Evolutionary conservation across 345 rosid genomes (phyloP).

Genomic region (Murraya paniculata): DNA sequence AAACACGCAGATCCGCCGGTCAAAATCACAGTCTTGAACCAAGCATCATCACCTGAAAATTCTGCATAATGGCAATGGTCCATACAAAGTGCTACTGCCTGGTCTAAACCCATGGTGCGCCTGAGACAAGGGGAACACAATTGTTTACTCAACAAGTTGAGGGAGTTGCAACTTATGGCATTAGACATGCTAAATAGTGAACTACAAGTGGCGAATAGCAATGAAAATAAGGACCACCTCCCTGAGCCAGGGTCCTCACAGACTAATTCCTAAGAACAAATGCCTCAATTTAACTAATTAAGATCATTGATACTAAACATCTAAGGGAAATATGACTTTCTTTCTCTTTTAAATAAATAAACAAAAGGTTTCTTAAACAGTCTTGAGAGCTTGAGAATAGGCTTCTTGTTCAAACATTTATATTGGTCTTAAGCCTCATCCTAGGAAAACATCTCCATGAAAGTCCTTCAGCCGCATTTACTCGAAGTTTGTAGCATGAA

Average conservation of each 20-base stretch:
- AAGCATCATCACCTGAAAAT: constrained; percentile 58
- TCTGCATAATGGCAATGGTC: constrained; percentile 81
- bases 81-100: constrained; percentile 91
- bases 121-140: constrained; percentile 33
- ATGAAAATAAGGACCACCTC: not conserved
- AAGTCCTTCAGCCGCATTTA: not conserved
- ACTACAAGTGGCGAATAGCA: not conserved
- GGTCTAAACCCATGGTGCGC: constrained; percentile 79
- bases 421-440: not conserved
- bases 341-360: not conserved
- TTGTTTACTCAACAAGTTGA: not conserved
- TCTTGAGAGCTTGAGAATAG: not conserved
- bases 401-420: not conserved
- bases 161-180: not conserved
- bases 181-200: not conserved
- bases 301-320: not conserved
- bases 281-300: not conserved
- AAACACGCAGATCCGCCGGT: constrained; percentile 82
- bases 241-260: not conserved
- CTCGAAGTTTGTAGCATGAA: not conserved
- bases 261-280: not conserved
- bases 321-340: not conserved
- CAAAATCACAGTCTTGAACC: constrained; percentile 91
- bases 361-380: not conserved
- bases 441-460: not conserved